Evolutionary conservation across 176 grass and related monocot species (phyloP), one percentile per base, ranked within the genome.

Genomic region (Neostapfia colusana): DNA sequence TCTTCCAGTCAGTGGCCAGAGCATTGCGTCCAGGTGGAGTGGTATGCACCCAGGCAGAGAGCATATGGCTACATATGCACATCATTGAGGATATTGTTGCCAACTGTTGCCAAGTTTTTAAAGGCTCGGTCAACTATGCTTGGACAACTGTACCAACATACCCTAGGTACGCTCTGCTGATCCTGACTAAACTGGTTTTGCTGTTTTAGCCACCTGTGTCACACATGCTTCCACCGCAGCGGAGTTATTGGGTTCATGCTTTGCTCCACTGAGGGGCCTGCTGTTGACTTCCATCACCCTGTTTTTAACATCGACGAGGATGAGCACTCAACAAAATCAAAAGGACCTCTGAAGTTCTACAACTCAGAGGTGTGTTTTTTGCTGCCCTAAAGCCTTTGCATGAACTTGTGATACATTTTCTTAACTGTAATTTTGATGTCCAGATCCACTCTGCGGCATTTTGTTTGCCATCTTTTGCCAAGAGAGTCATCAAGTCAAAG

Each of bases 31-130:
- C 91, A 12, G 95, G 95, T 55, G 95, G 95, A 59, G 95, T 94
- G 45, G 79, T 98, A 63, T 98, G 95, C 83, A 98, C 95, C 14
- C 95, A 98, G 41, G 95, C 91, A 27, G 95, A 98, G 85, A 98
- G 95, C 84, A 97, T 97, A 79, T 97, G 95, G 95, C 69, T 97
- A 49, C 95, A 97, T 72, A 93, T 97, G 95, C 95, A 97, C 68
- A 91, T 97, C 10, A 97, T 97, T 18, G 95, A 97, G 66, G 89
- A 92, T 46, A 97, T 97, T 63, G 82, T 92, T 14, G 79, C 56
- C 51, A 86, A 82, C 31, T 90, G 95, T 67, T 87, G 89, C 48
- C 86, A 93, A 73, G 83, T 91, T 78, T 97, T 97, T 35, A 93
- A 93, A 75, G 95, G 95, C 55, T 93, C 91, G 0, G 89, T 97